Evolutionary conservation across 2,329 filamentous ascomycete species (phyloP).

Genomic region (Fusarium ambrosium): DNA sequence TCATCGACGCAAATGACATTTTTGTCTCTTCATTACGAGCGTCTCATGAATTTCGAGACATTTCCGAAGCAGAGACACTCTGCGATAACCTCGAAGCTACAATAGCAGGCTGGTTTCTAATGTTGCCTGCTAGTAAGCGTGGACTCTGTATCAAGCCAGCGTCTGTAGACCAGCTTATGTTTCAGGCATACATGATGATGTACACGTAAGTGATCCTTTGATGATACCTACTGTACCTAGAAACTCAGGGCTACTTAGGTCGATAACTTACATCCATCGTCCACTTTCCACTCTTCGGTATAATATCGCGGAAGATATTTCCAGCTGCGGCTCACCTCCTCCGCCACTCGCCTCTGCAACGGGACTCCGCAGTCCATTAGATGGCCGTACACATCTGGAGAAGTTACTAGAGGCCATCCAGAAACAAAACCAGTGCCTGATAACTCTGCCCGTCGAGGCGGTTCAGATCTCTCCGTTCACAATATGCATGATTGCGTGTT

Average conservation of each 20-base stretch:
- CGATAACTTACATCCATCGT: not conserved
- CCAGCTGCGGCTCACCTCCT: not conserved
- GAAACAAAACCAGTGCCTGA: not conserved
- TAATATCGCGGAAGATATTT: not conserved
- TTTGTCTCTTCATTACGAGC: not conserved
- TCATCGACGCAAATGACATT: not conserved
- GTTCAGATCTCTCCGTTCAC: not conserved
- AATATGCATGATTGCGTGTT: not conserved
- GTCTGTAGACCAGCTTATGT: not conserved
- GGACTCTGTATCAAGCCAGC: not conserved
- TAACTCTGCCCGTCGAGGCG: not conserved
- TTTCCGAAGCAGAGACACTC: not conserved
- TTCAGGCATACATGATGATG: not conserved
- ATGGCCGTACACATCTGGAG: not conserved
- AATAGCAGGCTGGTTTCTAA: not conserved
- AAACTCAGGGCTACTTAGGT: not conserved
- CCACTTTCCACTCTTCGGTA: not conserved
- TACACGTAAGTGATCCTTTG: not conserved
- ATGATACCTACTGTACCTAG: too few species aligned
- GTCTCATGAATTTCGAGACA: not conserved
- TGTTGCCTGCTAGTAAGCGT: not conserved
- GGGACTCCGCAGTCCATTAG: accelerated
- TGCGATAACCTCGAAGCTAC: not conserved
- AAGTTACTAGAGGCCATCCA: not conserved
- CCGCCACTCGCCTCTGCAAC: not conserved